Base-by-base conservation (phyloP, 2,329 filamentous ascomycete species). In the Colletotrichum brevisporum region DNA sequence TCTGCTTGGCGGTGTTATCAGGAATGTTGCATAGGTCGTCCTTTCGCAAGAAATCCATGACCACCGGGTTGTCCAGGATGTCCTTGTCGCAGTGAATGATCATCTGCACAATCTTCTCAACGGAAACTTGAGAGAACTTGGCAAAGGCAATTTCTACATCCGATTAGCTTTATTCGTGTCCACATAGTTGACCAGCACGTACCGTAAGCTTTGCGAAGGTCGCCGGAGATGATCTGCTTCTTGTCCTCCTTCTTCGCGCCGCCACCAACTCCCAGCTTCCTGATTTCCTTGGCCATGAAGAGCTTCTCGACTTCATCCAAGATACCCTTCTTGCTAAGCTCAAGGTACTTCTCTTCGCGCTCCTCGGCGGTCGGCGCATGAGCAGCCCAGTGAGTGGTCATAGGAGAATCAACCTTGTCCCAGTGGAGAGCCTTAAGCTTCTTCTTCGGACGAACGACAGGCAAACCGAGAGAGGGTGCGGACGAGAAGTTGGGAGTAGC, bases 351-450 rank as follows among this genome's bases (percentile, higher is more conserved):
- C 82, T 97, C 94, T 82, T 99, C 96, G 77, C 95, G 94, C 70
- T 92, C 93, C 78, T 97, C 91, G 5, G 91, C 89, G n/a, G 94
- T 97, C 5, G 94, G 92, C 36, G 93, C 89, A 79, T 97, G 94
- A 8, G 90, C 88, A 41, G 94, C 95, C 95, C 95, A 98, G 75
- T 98, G 93, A 62, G 95, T 98, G 58, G 94, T 92, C 78, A 96
- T 90, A 24, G 94, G 93, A 61, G 93, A 89, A 81, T 99, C 96
- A 63, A 99, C 94, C 85, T 98, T 98, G 83, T 99, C 96, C 95
- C 96, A 98, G 83, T 99, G 96, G 74, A 99, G 87, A 68, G 95
- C 95, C 89, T 99, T 99, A 81, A 99, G 94, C 86, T 98, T 99
- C 90, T 97, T 98, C 89, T 98, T 98, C 24, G 96, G 94, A 74